A percentile compares a stretch with the other conserved stretches of the same genome.
phyloP scores from a whole-genome alignment of 257 asterid genomes.

The Eustoma russellianum region DNA sequence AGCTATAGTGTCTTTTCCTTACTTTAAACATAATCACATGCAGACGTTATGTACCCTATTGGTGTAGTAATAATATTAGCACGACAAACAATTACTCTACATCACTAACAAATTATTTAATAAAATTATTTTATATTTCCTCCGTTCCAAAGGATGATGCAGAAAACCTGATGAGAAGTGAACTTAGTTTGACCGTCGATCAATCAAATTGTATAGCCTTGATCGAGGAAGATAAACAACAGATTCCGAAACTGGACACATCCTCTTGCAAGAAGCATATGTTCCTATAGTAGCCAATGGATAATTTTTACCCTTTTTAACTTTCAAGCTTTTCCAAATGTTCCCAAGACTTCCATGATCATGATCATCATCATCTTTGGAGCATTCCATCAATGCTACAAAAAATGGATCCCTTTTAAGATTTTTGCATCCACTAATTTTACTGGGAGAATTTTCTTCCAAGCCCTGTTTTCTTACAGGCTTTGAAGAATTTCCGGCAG shows the following conservation, averaged over 20 bases:
- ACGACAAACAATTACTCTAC: no score
- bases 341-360: conserved; percentile 1
- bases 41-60: no score
- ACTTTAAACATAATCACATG: no score
- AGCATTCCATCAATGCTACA: conserved; percentile 59
- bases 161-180: background rate
- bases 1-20: no score
- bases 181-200: conserved; percentile 23
- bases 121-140: no score
- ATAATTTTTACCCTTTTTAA: conserved; percentile 29
- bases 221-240: conserved; percentile 43
- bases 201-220: conserved; percentile 28
- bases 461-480: conserved; percentile 13
- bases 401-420: conserved; percentile 51
- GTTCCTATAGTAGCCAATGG: conserved; percentile 40
- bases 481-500: conserved; percentile 28
- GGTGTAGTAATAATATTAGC: no score
- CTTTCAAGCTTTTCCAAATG: conserved; percentile 23
- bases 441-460: conserved; percentile 28
- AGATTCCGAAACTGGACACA: conserved; percentile 54
- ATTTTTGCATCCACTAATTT: conserved; percentile 13
- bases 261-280: conserved; percentile 56
- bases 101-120: no score
- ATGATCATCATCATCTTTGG: conserved; percentile 33
- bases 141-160: no score